Conservation (phyloP, 371 early-diverging fungal species). For the Rhizopus delemar region DNA sequence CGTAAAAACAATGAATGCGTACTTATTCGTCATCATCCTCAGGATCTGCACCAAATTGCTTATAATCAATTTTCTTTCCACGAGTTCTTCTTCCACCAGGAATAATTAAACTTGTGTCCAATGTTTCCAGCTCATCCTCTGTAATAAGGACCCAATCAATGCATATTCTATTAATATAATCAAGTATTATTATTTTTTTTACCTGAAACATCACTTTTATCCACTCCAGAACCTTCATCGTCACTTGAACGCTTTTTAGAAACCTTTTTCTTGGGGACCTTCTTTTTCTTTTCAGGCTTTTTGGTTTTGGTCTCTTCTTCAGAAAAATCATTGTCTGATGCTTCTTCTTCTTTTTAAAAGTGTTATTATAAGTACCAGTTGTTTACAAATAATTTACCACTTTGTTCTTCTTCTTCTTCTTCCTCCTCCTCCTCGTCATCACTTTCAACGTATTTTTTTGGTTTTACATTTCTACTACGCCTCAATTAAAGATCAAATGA, state of each 20-base stretch:
- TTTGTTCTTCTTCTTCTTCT: slow-evolving; percentile 11
- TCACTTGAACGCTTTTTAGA: slow-evolving; percentile 11
- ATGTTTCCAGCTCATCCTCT: slow-evolving; percentile 62
- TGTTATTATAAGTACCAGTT: background rate
- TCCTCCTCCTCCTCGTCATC: slow-evolving; percentile 18
- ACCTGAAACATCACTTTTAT: slow-evolving; percentile 16
- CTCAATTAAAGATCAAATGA: slow-evolving; percentile 1
- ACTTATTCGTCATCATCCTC: slow-evolving; percentile 53
- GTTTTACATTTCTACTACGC: slow-evolving; percentile 5
- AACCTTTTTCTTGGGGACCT: background rate
- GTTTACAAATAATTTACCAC: slow-evolving; percentile 1
- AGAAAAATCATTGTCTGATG: slow-evolving; percentile 8
- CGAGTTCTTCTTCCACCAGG: slow-evolving; percentile 67
- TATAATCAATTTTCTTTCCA: slow-evolving; percentile 71
- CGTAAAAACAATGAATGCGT: background rate
- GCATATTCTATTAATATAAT: no score
- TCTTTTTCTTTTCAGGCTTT: slow-evolving; percentile 7
- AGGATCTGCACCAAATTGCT: slow-evolving; percentile 66
- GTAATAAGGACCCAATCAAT: background rate
- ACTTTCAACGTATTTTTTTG: slow-evolving; percentile 15
- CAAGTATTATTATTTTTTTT: background rate
- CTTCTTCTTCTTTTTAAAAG: background rate
- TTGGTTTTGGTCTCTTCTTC: slow-evolving; percentile 18
- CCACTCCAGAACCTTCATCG: slow-evolving; percentile 17
- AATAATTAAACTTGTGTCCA: slow-evolving; percentile 70